phyloP scores from a whole-genome alignment of 1,139 yeast genomes.

The Yamadazyma dendronema region DNA sequence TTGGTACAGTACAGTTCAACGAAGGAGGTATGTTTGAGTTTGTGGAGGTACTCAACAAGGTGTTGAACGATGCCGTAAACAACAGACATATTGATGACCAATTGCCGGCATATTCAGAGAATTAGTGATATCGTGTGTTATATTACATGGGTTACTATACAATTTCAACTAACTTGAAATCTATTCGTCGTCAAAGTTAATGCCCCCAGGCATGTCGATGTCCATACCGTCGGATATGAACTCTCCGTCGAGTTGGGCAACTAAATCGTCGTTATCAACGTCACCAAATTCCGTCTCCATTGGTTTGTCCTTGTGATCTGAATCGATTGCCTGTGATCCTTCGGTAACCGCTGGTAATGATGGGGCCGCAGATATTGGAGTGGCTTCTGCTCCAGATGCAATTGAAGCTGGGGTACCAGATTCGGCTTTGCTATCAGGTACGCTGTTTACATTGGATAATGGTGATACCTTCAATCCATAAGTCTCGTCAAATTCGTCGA shows the following conservation, averaged over 20 bases:
- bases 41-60: conserved; percentile 25
- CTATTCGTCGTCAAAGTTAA: background rate
- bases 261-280: background rate
- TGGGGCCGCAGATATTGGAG: background rate
- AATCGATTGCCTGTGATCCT: background rate
- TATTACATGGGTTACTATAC: conserved; percentile 5
- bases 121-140: background rate
- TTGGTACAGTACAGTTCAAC: conserved; percentile 38
- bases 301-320: background rate
- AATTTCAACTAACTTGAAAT: background rate
- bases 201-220: background rate
- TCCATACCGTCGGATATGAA: background rate
- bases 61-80: conserved; percentile 31
- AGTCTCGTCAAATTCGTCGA: conserved; percentile 47
- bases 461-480: conserved; percentile 41
- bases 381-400: background rate
- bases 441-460: conserved; percentile 4
- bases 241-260: background rate
- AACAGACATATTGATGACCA: conserved; percentile 44
- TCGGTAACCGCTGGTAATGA: background rate
- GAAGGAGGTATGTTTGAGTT: conserved; percentile 51
- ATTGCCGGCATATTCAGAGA: conserved; percentile 36
- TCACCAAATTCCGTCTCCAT: background rate
- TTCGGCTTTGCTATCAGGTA: background rate
- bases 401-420: background rate